Conservation (phyloP, 441 rosid species). For the Kokia cookei region DNA sequence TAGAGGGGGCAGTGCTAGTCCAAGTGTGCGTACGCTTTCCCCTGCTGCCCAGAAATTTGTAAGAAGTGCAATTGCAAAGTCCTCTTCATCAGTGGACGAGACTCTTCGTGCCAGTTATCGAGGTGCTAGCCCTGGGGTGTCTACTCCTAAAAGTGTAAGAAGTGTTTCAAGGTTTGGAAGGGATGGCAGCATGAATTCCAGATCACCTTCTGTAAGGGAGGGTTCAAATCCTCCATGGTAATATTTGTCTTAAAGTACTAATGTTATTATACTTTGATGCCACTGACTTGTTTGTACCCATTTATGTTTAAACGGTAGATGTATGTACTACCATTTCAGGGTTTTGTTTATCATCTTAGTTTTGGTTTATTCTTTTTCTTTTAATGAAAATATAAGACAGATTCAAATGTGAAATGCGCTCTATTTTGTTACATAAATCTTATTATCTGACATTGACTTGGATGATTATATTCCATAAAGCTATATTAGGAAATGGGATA, state of each 20-base stretch:
- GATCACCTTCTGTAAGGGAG: constrained; percentile 66
- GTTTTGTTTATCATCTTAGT: background rate
- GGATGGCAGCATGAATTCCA: constrained; percentile 56
- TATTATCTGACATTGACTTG: background rate
- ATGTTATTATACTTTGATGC: background rate
- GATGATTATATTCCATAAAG: background rate
- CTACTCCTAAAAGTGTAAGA: constrained; percentile 71
- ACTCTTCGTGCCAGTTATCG: constrained; percentile 92
- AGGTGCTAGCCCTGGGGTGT: constrained; percentile 63
- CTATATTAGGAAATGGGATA: background rate
- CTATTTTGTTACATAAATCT: background rate
- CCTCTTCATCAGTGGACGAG: constrained; percentile 82
- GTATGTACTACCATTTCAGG: background rate
- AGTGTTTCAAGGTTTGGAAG: constrained; percentile 78
- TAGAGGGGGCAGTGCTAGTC: constrained; percentile 92
- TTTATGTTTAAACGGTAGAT: background rate
- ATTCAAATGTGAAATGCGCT: background rate
- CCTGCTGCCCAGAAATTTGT: constrained; percentile 97
- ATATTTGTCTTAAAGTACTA: constrained; percentile 2
- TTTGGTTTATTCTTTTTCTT: background rate
- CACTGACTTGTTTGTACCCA: background rate
- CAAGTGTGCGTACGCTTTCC: constrained; percentile 66
- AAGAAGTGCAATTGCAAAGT: constrained; percentile 76
- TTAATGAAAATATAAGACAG: background rate
- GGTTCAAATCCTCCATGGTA: constrained; percentile 47